Conservation (phyloP, 1,284 basidiomycete species). For the Abortiporus biennis region DNA sequence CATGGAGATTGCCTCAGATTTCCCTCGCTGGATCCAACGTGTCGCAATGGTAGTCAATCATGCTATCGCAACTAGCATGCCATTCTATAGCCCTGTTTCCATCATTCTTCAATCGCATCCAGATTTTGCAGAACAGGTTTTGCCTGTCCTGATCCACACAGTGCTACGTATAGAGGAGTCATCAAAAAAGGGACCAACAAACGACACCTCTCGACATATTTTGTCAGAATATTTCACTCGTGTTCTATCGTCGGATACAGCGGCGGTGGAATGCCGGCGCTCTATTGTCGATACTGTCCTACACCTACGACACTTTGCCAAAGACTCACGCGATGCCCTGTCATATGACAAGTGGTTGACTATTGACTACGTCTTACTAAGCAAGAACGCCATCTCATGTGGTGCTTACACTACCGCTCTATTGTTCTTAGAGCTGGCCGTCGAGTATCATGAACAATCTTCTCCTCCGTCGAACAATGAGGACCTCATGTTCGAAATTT, state of each 20-base stretch:
- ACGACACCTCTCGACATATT: constrained; percentile 19
- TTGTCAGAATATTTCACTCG: constrained; percentile 64
- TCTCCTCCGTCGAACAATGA: constrained; percentile 35
- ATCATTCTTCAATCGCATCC: constrained; percentile 51
- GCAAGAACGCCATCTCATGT: constrained; percentile 69
- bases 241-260: constrained; percentile 41
- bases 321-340: constrained; percentile 43
- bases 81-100: constrained; percentile 67
- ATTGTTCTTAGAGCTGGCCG: constrained; percentile 82
- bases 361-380: constrained; percentile 72
- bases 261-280: constrained; percentile 44
- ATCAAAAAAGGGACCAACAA: constrained; percentile 9
- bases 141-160: constrained; percentile 75
- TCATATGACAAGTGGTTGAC: constrained; percentile 80
- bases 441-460: constrained; percentile 40
- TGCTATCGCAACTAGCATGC: constrained; percentile 43
- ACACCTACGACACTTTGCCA: constrained; percentile 69
- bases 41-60: constrained; percentile 61
- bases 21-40: constrained; percentile 59
- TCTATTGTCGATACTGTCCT: constrained; percentile 77
- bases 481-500: constrained; percentile 83
- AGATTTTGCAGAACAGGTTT: constrained; percentile 56
- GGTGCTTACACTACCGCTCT: constrained; percentile 86
- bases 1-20: constrained; percentile 38
- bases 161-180: constrained; percentile 44